These are phyloP conservation scores for Sungouiella blattae DNA, from an alignment of 805 yeast genomes.

Conservation along the genomic window DNA sequence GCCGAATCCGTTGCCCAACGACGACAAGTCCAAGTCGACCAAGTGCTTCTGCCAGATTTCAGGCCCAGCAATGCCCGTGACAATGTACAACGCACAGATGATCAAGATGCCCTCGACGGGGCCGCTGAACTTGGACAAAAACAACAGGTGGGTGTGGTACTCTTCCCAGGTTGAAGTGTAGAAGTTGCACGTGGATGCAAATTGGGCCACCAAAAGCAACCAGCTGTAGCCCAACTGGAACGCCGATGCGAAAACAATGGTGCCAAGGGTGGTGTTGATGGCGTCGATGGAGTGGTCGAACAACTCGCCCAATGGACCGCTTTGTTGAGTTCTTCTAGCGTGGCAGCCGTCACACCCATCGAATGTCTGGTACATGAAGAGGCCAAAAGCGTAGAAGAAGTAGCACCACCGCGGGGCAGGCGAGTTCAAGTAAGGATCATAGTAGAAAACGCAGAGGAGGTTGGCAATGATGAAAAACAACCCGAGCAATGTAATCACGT, in stretches of 20 bases:
- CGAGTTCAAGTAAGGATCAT: constrained; percentile 62
- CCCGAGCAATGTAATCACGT: constrained; percentile 80
- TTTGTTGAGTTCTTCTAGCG: constrained; percentile 92
- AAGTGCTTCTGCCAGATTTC: constrained; percentile 56
- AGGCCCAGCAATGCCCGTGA: constrained; percentile 71
- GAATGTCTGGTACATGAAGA: constrained; percentile 89
- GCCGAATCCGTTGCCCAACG: constrained; percentile 23
- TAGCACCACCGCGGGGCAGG: constrained; percentile 75
- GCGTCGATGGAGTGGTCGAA: constrained; percentile 86
- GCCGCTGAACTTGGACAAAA: constrained; percentile 76
- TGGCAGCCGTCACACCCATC: constrained; percentile 97
- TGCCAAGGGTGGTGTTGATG: constrained; percentile 75
- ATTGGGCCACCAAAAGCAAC: constrained; percentile 58
- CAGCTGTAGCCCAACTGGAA: constrained; percentile 71
- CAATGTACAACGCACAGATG: constrained; percentile 49
- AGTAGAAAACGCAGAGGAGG: constrained; percentile 60
- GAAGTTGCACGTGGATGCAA: constrained; percentile 75
- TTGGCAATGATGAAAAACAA: constrained; percentile 66
- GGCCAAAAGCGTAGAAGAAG: constrained; percentile 70
- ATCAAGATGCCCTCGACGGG: constrained; percentile 92
- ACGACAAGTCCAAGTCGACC: constrained; percentile 35
- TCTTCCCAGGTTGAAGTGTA: constrained; percentile 95
- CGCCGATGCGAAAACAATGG: constrained; percentile 71
- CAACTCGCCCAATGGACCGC: constrained; percentile 90
- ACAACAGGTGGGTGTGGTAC: constrained; percentile 81